Base-by-base conservation (phyloP, 1,284 basidiomycete genomes). In the Thelephora terrestris region DNA sequence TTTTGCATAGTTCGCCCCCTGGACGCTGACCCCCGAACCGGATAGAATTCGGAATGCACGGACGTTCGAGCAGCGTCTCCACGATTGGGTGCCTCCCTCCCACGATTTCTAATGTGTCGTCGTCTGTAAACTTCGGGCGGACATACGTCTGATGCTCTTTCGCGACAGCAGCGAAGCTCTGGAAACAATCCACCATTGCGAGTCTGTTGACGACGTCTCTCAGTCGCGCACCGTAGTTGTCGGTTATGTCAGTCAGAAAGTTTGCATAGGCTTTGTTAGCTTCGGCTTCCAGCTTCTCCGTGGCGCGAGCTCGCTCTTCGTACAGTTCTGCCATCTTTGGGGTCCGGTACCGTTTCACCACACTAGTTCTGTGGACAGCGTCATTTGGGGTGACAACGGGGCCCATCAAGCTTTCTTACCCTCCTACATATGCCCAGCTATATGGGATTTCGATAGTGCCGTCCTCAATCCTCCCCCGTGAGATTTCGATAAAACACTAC, bases 51-150 rank as follows among this genome's bases (percentile, higher is more conserved):
- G 89, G 82, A 1, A 94, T 81, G 61, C 91, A 94, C 1, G 88
- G 87, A 52, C 89, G 80, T 1, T 80, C 69, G 36, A 79, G 71
- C 14, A 91, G 64, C 12, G 74, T 73, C 62, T 95, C 92, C 12
- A 92, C 77, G 78, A 93, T 84, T 0, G 85, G 86, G 64, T 92
- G 88, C 9, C 86, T 73, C 0, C 85, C 85, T 37, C 80, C 77
- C n/a, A 74, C 62, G 27, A 90, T 81, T 53, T 86, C 79, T 6
- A 89, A 65, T 29, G 65, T 62, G 35, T 74, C 73, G 7, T 80
- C 73, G 6, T 80, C 73, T 4, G 71, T 73, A 57, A 87, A 81
- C 52, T 71, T 61, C 1, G 86, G 85, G 46, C 78, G 76, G 34
- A 80, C 76, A 57, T 91, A 95, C 54, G 84, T 82, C 14, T 81